Evolutionary conservation across 169 alveolate genomes (phyloP), one percentile per base, ranked within the genome.

Genomic region (Babesia bigemina): DNA sequence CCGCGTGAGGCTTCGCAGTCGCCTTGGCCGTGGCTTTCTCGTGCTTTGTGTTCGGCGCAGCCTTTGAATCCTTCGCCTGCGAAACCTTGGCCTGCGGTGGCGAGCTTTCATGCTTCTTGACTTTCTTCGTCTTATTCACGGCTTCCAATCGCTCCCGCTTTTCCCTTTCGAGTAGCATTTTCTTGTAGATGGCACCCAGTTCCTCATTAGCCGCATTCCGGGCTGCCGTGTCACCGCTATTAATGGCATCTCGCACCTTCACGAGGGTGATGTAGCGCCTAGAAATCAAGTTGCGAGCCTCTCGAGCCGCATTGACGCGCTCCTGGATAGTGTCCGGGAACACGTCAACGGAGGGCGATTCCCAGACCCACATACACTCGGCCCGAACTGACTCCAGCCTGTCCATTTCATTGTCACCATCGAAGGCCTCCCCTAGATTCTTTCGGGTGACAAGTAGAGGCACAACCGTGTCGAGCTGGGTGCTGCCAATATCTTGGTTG

Each of bases 351-450:
- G 81, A 50, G 11, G 88, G 88, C 19, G 85, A 61, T 50, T 81
- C 88, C 88, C 88, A 81, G 26, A 81, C 72, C 88, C 88, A 81
- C 50, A 81, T 8, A 45, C 88, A 81, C 55, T 70, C 85, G 16
- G 24, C 28, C 17, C 84, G 69, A 42, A 17, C 48, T 14, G 76
- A 71, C 22, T 81, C 88, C 55, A 70, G n/a, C 21, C 85, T 22
- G 13, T 29, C 58, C n/a, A 56, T 16, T 2, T 50, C 79, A n/a
- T 33, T 39, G 4, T 48, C 19, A 26, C 55, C 24, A 12, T 10
- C 58, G 61, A 69, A 73, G 22, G 78, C 47, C 39, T 81, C 88
- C 22, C 88, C 88, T 47, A 81, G 63, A 52, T 70, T 81, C 67
- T 60, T 72, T 28, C 88, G 22, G 29, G 66, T 36, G 39, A 81